Base-by-base conservation (phyloP, 805 yeast species). In the Metahyphopichia silvanorum region DNA sequence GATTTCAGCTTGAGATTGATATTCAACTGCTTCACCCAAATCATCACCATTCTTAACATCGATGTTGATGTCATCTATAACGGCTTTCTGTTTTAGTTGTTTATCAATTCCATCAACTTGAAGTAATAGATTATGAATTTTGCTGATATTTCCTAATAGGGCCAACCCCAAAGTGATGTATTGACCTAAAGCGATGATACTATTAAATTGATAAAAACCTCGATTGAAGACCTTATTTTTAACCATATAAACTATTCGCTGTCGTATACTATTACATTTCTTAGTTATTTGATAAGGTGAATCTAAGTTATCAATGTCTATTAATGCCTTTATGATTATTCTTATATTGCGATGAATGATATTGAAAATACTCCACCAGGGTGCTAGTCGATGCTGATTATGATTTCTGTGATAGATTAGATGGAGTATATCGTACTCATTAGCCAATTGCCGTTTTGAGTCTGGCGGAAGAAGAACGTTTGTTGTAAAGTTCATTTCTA, bases 331-430 rank as follows among this genome's bases (percentile, higher is more conserved):
- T 8, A 77, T 37, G 5, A 77, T 46, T 28, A 60, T 60, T 12
- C 78, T 55, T 16, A 74, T 33, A 27, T 69, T 62, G 25, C 95
- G 69, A 44, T 82, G 84, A 17, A 86, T 47, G 7, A 79, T 69
- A 39, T 77, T 71, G 25, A 88, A 60, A 38, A 75, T 69, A 38
- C 64, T 71, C 91, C 95, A 88, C 96, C 96, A 88, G 6, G 51
- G 48, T 19, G 86, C 72, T 6, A 69, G 71, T 3, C 79, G 63
- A 49, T 86, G 95, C 53, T 88, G 96, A 53, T 86, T 86, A 32
- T 70, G 66, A 55, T 80, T 82, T 40, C 95, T 65, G 46, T 82
- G 86, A 49, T 82, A 77, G 3, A 86, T 42, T 24, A 86, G 55
- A 42, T 77, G 82, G 4, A 86, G 53, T 4, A 85, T 46, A 16